Conservation (phyloP, 2,329 filamentous ascomycete genomes). For the Ceratocystiopsis brevicomis region DNA sequence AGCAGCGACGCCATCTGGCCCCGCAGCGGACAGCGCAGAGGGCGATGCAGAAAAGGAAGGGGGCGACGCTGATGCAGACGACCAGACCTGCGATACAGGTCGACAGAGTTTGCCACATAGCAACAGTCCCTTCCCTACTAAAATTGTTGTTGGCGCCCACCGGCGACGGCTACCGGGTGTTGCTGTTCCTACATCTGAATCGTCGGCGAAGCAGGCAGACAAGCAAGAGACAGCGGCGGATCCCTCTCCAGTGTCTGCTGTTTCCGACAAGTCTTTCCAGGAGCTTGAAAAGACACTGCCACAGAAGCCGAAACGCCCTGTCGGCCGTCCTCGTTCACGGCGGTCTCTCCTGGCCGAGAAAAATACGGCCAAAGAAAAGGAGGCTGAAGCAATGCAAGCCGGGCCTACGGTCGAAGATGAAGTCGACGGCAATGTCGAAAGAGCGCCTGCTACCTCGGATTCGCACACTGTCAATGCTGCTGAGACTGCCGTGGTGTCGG, state of each 20-base stretch:
- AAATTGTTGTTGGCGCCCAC: no score
- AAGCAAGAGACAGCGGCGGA: no score
- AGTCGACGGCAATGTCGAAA: background rate
- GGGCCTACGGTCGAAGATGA: background rate
- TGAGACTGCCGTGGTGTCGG: no score
- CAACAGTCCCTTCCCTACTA: no score
- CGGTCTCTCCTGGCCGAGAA: conserved; percentile 3
- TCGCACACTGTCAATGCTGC: no score
- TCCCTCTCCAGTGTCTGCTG: background rate
- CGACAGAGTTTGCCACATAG: no score
- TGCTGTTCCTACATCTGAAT: no score
- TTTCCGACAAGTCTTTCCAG: background rate
- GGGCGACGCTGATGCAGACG: background rate
- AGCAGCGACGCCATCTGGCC: no score
- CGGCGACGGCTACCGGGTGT: no score
- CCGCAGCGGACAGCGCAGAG: conserved; percentile 6
- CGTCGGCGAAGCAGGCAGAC: no score
- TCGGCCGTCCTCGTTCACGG: conserved; percentile 5
- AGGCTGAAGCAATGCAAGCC: conserved; percentile 2
- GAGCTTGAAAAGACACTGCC: background rate
- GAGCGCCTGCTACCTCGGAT: no score
- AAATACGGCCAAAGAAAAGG: conserved; percentile 5
- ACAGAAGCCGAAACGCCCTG: conserved; percentile 4
- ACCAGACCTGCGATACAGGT: background rate
- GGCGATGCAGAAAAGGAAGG: conserved; percentile 10